Evolutionary conservation across 441 rosid genomes (phyloP).

Genomic region (Breynia disticha): DNA sequence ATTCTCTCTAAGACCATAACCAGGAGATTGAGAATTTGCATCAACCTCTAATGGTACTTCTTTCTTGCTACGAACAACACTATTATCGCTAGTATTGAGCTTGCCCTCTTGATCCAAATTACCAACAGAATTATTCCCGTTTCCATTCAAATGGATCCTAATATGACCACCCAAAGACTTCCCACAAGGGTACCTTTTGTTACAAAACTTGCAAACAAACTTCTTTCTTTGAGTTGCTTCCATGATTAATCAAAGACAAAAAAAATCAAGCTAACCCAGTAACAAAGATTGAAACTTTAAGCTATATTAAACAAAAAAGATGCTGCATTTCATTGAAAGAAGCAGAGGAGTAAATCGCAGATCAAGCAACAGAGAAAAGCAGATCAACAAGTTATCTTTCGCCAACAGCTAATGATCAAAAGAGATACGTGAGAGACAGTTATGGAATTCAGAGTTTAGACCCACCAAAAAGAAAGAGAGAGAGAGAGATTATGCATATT

Average conservation of each 20-base stretch:
- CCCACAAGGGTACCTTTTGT: conserved; percentile 67
- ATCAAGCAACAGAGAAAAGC: conserved; percentile 24
- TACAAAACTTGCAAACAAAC: conserved; percentile 60
- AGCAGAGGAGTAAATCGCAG: conserved; percentile 21
- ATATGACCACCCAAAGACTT: conserved; percentile 92
- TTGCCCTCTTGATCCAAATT: conserved; percentile 31
- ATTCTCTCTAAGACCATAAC: conserved; percentile 60
- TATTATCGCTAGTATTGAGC: conserved; percentile 18
- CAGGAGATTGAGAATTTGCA: background rate
- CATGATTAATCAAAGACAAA: conserved; percentile 30
- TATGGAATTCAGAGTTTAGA: conserved; percentile 54
- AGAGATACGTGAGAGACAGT: too few species aligned
- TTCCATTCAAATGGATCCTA: conserved; percentile 50
- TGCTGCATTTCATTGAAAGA: conserved; percentile 1
- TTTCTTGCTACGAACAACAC: background rate
- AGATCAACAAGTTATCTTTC: conserved; percentile 27
- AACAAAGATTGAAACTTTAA: conserved; percentile 18
- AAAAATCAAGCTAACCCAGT: conserved; percentile 22
- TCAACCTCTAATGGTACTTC: background rate
- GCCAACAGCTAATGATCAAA: conserved; percentile 19
- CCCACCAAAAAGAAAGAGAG: conserved; percentile 26
- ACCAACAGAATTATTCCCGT: conserved; percentile 21
- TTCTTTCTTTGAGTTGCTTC: conserved; percentile 40
- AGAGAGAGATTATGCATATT: conserved; percentile 13
- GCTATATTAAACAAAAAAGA: conserved; percentile 19